Evolutionary conservation across 2,329 filamentous ascomycete species (phyloP).

Genomic region (Exserohilum rostratum): DNA sequence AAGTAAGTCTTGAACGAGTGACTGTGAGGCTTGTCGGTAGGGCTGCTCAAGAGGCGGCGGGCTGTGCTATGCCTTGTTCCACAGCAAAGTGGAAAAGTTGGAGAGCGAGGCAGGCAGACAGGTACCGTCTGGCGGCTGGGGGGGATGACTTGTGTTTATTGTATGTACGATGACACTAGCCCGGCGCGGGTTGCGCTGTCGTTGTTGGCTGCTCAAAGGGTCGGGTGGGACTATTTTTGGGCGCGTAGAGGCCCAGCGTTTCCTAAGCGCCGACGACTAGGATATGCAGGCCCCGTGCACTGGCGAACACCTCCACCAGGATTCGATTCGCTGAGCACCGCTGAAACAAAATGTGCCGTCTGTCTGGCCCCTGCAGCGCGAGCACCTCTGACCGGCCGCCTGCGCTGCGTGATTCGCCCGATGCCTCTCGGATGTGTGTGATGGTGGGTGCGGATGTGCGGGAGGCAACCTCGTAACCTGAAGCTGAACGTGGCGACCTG

Average conservation of each 20-base stretch:
- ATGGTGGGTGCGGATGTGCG: conserved; percentile 32
- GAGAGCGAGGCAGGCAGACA: conserved; percentile 36
- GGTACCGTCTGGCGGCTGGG: conserved; percentile 35
- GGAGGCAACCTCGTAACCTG: conserved; percentile 30
- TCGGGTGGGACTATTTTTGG: conserved; percentile 27
- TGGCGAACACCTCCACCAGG: conserved; percentile 20
- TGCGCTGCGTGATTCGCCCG: conserved; percentile 36
- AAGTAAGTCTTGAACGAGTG: conserved; percentile 34
- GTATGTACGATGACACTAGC: conserved; percentile 33
- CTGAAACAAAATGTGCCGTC: conserved; percentile 47
- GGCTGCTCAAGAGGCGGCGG: conserved; percentile 16
- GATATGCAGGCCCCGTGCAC: conserved; percentile 25
- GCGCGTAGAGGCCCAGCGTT: conserved; percentile 37
- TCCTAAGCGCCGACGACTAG: conserved; percentile 39
- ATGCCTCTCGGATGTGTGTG: conserved; percentile 30
- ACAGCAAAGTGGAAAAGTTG: conserved; percentile 32
- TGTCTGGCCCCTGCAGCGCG: conserved; percentile 45
- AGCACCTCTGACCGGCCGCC: conserved; percentile 19
- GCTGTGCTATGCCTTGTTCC: conserved; percentile 38
- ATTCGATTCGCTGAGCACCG: conserved; percentile 27
- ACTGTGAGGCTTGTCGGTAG: conserved; percentile 30
- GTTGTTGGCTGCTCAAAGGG: conserved; percentile 42
- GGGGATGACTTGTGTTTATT: conserved; percentile 42
- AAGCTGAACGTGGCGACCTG: conserved; percentile 33
- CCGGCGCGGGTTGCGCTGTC: conserved; percentile 36